Evolutionary conservation across 306 rosid genomes (phyloP).

Genomic region (Quercus alba): DNA sequence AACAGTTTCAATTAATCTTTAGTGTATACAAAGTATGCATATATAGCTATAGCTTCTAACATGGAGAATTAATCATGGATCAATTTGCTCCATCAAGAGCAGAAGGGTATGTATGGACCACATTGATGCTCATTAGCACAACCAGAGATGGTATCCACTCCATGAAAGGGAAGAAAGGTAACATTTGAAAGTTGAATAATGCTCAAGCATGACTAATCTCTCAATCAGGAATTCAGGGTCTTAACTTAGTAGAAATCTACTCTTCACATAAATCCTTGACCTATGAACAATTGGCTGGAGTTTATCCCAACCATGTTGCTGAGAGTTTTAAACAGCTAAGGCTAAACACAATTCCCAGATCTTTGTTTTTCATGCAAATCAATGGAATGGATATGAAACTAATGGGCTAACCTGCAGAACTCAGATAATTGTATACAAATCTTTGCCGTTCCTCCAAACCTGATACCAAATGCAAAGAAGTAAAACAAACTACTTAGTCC

Average conservation of each 20-base stretch:
- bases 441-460: conserved; percentile 69
- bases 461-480: conserved; percentile 30
- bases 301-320: neutral
- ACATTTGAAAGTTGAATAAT: no score
- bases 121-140: no score
- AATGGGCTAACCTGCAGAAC: conserved; percentile 57
- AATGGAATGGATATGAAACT: conserved; percentile 6
- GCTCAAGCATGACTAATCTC: no score
- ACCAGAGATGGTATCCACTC: no score
- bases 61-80: no score
- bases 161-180: no score
- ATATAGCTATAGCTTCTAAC: no score
- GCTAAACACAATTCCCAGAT: neutral
- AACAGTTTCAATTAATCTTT: neutral
- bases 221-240: no score
- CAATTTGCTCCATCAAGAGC: no score
- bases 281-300: neutral
- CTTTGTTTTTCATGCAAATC: neutral
- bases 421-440: conserved; percentile 57
- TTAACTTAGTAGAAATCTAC: no score
- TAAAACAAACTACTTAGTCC: neutral
- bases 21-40: neutral
- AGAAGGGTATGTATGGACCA: no score
- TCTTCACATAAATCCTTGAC: no score
- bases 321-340: neutral